These are phyloP conservation scores for Scedosporium dehoogii DNA, from an alignment of 2,329 filamentous ascomycete species.

Conservation along the genomic window DNA sequence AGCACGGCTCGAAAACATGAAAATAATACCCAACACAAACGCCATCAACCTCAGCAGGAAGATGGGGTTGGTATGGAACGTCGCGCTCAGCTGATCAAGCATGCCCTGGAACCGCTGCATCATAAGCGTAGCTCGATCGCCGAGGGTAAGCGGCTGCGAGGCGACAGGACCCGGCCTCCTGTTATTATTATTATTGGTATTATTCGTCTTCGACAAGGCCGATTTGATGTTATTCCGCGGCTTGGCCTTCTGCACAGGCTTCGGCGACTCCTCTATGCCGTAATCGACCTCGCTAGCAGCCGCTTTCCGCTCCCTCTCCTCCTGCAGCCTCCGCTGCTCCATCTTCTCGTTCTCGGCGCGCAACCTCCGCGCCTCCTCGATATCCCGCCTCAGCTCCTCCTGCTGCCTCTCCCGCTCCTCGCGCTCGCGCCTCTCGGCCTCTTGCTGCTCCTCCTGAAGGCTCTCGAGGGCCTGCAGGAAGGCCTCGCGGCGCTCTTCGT, in stretches of 20 bases:
- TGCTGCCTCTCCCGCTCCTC: constrained; percentile 48
- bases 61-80: constrained; percentile 46
- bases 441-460: constrained; percentile 72
- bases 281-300: constrained; percentile 56
- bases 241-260: constrained; percentile 15
- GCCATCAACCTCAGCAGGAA: constrained; percentile 55
- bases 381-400: constrained; percentile 43
- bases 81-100: constrained; percentile 38
- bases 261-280: constrained; percentile 50
- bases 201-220: constrained; percentile 17
- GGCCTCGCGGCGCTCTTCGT: constrained; percentile 82
- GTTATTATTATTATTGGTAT: no score
- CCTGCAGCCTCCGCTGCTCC: constrained; percentile 40
- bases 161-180: constrained; percentile 17
- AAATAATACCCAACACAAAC: constrained; percentile 68
- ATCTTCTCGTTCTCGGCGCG: constrained; percentile 50
- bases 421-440: constrained; percentile 55
- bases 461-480: constrained; percentile 80
- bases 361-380: constrained; percentile 46
- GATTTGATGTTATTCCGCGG: constrained; percentile 15
- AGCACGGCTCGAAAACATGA: constrained; percentile 66
- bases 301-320: constrained; percentile 36
- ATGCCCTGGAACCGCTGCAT: constrained; percentile 40
- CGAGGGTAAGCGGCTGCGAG: constrained; percentile 26
- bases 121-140: constrained; percentile 40